Conservation (phyloP, 2,329 filamentous ascomycete species). For the Cephalotrichum gorgonifer region DNA sequence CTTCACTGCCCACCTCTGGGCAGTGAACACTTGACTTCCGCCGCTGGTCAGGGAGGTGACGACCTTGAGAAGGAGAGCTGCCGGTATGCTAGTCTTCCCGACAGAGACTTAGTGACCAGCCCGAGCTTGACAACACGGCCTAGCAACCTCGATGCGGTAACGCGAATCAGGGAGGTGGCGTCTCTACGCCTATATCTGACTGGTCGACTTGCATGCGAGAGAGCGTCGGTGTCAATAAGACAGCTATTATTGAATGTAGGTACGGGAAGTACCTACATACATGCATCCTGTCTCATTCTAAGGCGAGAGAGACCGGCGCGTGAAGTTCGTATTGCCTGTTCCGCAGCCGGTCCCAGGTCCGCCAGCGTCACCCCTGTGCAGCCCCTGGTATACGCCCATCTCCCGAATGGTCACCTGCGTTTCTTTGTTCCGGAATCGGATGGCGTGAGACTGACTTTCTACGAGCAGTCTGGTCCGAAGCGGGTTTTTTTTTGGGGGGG, state of each 20-base stretch:
- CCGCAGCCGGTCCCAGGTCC: not conserved
- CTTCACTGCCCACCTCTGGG: not conserved
- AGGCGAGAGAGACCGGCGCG: not conserved
- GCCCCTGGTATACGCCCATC: not conserved
- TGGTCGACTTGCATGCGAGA: not conserved
- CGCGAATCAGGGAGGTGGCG: not conserved
- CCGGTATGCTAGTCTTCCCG: too few species aligned
- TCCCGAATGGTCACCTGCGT: not conserved
- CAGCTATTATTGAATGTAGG: slow-evolving; percentile 1
- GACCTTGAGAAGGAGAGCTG: not conserved
- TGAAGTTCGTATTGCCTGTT: not conserved
- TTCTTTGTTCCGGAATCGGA: not conserved
- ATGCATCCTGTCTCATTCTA: not conserved
- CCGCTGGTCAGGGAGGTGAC: not conserved
- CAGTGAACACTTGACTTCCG: not conserved
- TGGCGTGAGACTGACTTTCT: not conserved
- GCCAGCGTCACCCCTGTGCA: not conserved
- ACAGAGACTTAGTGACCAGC: not conserved
- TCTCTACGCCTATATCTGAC: not conserved
- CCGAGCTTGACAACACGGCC: not conserved
- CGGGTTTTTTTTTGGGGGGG: not conserved
- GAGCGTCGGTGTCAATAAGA: not conserved
- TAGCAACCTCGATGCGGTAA: not conserved
- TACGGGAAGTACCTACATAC: slow-evolving; percentile 3
- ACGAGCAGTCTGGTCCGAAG: not conserved